These are phyloP conservation scores for Cyathus striatus DNA, from an alignment of 768 basidiomycete genomes.

Conservation along the genomic window DNA sequence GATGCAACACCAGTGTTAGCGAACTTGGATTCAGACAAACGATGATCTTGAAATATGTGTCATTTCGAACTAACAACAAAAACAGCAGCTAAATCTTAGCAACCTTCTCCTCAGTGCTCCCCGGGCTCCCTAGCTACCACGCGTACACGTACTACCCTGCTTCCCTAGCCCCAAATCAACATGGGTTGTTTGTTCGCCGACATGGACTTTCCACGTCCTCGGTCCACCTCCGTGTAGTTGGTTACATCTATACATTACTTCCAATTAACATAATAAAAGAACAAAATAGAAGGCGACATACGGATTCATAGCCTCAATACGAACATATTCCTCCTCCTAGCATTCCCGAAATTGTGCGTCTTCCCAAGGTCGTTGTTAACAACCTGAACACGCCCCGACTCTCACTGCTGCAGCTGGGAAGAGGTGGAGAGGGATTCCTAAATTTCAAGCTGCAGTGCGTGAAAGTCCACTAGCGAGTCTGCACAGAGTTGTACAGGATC, in stretches of 20 bases:
- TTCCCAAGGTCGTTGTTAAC: too few relatives aligned
- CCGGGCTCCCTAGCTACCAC: slow-evolving; percentile 87
- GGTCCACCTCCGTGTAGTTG: slow-evolving; percentile 98
- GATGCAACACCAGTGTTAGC: too few relatives aligned
- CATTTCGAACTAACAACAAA: not conserved
- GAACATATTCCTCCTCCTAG: slow-evolving; percentile 80
- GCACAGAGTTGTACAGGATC: too few relatives aligned
- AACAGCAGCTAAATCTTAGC: slow-evolving; percentile 45
- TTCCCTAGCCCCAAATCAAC: slow-evolving; percentile 88
- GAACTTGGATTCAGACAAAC: not conserved
- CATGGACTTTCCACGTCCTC: slow-evolving; percentile 96
- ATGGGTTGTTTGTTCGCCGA: slow-evolving; percentile 92
- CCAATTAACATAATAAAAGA: not conserved
- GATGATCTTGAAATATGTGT: too few relatives aligned
- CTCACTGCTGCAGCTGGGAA: too few relatives aligned
- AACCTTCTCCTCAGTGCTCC: slow-evolving; percentile 88
- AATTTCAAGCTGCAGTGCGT: too few relatives aligned
- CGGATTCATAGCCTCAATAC: slow-evolving; percentile 98
- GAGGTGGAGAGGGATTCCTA: too few relatives aligned
- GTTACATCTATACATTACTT: slow-evolving; percentile 54
- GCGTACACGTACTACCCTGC: slow-evolving; percentile 92
- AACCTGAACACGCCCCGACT: too few relatives aligned
- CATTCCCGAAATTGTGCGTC: slow-evolving; percentile 81
- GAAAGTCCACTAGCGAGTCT: too few relatives aligned
- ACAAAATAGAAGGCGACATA: slow-evolving; percentile 29